These are phyloP conservation scores for Cladosporium cucumerinum DNA, from an alignment of 2,329 filamentous ascomycete genomes.

Conservation along the genomic window DNA sequence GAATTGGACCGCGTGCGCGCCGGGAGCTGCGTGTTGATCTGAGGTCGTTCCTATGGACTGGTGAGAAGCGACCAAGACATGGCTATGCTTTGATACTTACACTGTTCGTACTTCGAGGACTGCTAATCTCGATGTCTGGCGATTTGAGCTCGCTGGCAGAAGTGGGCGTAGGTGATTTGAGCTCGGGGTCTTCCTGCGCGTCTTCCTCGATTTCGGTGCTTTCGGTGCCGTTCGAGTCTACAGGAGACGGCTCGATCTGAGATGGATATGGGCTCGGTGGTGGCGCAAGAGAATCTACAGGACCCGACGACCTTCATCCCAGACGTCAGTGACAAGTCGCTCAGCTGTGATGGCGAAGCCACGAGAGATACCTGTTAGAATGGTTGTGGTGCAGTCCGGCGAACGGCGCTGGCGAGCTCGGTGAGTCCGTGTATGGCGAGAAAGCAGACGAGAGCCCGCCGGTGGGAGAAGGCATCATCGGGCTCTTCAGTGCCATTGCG, in stretches of 20 bases:
- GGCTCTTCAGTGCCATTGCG: slow-evolving; percentile 34
- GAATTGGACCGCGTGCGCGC: slow-evolving; percentile 49
- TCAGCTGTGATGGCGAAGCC: neutral
- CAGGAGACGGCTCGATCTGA: slow-evolving; percentile 75
- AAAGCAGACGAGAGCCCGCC: slow-evolving; percentile 44
- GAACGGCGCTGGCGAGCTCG: slow-evolving; percentile 48
- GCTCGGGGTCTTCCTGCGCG: slow-evolving; percentile 56
- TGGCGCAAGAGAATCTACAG: slow-evolving; percentile 46
- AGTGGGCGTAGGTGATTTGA: slow-evolving; percentile 23
- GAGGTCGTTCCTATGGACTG: slow-evolving; percentile 34
- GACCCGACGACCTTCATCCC: slow-evolving; percentile 44
- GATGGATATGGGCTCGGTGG: slow-evolving; percentile 54
- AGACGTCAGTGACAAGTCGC: slow-evolving; percentile 1
- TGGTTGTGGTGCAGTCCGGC: slow-evolving; percentile 38
- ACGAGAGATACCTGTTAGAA: slow-evolving; percentile 35
- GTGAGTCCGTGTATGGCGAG: slow-evolving; percentile 51
- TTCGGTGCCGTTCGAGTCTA: slow-evolving; percentile 80
- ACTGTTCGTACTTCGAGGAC: slow-evolving; percentile 31
- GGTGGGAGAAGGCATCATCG: slow-evolving; percentile 43
- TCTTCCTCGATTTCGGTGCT: slow-evolving; percentile 83
- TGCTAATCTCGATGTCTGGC: slow-evolving; percentile 34
- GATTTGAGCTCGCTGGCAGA: slow-evolving; percentile 24
- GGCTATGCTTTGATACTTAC: slow-evolving; percentile 24
- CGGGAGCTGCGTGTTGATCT: slow-evolving; percentile 46
- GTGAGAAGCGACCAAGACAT: slow-evolving; percentile 4